phyloP scores from a whole-genome alignment of 306 rosid genomes.

The Cucurbita pepo region DNA sequence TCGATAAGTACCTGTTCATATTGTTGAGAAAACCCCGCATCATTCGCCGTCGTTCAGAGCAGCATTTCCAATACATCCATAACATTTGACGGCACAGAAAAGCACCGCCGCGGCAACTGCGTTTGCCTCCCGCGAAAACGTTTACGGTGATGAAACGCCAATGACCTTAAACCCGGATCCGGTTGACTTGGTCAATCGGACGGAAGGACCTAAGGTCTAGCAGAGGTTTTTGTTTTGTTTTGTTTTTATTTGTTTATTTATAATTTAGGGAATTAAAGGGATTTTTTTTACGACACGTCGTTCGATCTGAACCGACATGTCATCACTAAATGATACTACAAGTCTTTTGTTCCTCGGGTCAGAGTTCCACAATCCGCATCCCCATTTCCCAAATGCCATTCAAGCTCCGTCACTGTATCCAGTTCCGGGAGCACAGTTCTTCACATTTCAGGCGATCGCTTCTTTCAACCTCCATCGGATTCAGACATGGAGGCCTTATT shows the following conservation, averaged over 20 bases:
- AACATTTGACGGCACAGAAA: neutral
- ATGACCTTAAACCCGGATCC: neutral
- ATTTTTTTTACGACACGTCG: neutral
- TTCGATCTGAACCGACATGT: neutral
- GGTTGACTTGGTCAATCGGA: neutral
- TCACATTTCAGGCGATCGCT: neutral
- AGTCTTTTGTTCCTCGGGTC: neutral
- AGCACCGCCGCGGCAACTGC: neutral
- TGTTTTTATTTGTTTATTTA: too few species aligned
- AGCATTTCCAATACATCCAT: constrained; percentile 9
- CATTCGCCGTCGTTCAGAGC: constrained; percentile 22
- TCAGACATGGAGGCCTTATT: constrained; percentile 56
- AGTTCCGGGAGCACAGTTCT: neutral
- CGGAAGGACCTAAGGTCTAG: neutral
- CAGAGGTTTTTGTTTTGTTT: neutral
- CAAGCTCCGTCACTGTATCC: neutral
- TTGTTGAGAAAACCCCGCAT: constrained; percentile 11
- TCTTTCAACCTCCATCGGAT: neutral
- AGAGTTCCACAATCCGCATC: neutral
- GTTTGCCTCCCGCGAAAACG: neutral
- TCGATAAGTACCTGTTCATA: constrained; percentile 12
- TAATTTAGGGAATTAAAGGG: neutral
- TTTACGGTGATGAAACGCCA: neutral
- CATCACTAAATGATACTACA: too few species aligned
- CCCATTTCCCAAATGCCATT: neutral